These are phyloP conservation scores for Ambrosia trifida DNA, from an alignment of 129 eudicot genomes.

Conservation along the genomic window DNA sequence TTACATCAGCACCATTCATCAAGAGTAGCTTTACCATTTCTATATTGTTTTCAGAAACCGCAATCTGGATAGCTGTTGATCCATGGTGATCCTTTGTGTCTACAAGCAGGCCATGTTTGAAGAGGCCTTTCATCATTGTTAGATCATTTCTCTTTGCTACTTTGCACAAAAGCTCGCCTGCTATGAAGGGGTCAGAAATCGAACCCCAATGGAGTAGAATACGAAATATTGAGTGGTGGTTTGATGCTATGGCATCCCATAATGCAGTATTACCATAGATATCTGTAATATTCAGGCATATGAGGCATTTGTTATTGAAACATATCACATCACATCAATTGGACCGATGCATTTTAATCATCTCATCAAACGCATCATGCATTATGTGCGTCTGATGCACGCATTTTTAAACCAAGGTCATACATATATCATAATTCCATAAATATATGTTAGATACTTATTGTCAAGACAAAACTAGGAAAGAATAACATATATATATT, in stretches of 20 bases:
- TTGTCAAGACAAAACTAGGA: no score
- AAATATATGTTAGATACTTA: no score
- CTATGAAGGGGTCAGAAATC: slow-evolving; percentile 69
- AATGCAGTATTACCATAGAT: slow-evolving; percentile 74
- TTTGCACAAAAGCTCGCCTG: slow-evolving; percentile 76
- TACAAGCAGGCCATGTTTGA: slow-evolving; percentile 70
- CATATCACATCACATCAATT: background rate
- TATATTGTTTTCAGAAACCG: slow-evolving; percentile 46
- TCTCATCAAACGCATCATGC: no score
- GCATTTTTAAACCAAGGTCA: no score
- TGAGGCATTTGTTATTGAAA: slow-evolving; percentile 4
- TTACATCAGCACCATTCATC: slow-evolving; percentile 68
- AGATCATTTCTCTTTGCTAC: slow-evolving; percentile 71
- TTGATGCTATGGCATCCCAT: slow-evolving; percentile 84
- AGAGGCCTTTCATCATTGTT: slow-evolving; percentile 58
- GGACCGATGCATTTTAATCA: no score
- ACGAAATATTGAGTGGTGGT: slow-evolving; percentile 70
- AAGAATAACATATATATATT: background rate
- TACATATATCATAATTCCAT: no score
- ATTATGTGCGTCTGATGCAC: no score
- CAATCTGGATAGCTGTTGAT: slow-evolving; percentile 63
- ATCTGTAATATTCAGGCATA: slow-evolving; percentile 39
- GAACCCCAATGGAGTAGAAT: slow-evolving; percentile 80
- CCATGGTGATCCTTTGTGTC: slow-evolving; percentile 79
- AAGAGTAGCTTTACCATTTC: slow-evolving; percentile 70